Conservation (phyloP, 208 protist genomes). For the Acanthamoeba healyi region DNA sequence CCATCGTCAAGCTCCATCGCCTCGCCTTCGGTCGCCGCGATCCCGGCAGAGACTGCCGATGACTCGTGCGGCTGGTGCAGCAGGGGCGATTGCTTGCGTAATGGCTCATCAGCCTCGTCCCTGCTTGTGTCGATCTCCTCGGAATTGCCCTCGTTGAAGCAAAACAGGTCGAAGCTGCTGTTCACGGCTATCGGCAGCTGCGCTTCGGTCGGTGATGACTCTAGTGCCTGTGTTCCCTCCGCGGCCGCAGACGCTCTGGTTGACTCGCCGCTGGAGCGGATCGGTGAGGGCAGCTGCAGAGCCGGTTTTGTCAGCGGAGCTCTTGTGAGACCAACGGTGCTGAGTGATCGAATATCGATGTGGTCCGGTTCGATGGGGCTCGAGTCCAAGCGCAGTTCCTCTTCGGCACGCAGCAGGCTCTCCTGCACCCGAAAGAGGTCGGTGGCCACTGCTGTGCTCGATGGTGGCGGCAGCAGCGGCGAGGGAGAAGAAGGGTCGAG, state of each 20-base stretch:
- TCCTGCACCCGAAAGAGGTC: constrained; percentile 29
- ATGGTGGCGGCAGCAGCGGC: background rate
- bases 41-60: background rate
- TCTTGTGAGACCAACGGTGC: too few species aligned
- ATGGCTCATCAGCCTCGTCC: background rate
- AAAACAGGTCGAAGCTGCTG: constrained; percentile 56
- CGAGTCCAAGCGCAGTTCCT: background rate
- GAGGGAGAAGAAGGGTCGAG: background rate
- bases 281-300: too few species aligned
- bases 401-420: constrained; percentile 22
- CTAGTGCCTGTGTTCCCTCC: too few species aligned
- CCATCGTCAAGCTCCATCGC: background rate
- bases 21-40: background rate
- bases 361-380: background rate
- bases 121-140: constrained; percentile 47
- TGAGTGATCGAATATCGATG: background rate
- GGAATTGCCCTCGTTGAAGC: constrained; percentile 66
- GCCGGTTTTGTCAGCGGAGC: too few species aligned
- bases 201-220: background rate
- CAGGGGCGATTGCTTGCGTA: background rate
- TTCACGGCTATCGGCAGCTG: background rate
- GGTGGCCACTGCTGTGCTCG: background rate
- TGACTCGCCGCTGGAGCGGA: too few species aligned
- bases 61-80: too few species aligned
- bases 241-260: too few species aligned